These are phyloP conservation scores for Podaxis rugospora DNA, from an alignment of 768 basidiomycete genomes.

Conservation along the genomic window DNA sequence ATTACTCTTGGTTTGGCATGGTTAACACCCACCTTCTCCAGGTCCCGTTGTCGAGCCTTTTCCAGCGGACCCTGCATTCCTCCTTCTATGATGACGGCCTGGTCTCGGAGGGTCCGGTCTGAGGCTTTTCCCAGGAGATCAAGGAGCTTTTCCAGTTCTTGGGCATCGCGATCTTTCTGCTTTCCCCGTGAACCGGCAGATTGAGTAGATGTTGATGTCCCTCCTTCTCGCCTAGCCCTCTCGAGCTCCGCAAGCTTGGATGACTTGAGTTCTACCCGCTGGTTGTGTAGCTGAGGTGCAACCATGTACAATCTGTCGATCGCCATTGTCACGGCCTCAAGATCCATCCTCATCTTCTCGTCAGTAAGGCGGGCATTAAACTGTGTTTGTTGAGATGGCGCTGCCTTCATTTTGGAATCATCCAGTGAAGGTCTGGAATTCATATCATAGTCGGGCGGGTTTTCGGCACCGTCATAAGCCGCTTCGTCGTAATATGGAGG, in stretches of 20 bases:
- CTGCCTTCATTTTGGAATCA: conserved; percentile 26
- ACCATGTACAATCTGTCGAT: conserved; percentile 86
- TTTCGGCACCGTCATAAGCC: conserved; percentile 23
- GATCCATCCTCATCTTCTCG: conserved; percentile 84
- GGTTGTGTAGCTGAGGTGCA: conserved; percentile 86
- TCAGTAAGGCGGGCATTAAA: conserved; percentile 30
- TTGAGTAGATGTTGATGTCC: conserved; percentile 13
- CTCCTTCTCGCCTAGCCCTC: conserved; percentile 49
- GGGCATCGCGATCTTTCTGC: conserved; percentile 44
- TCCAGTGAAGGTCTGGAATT: conserved; percentile 33
- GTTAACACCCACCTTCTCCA: conserved; percentile 49
- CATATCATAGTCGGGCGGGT: conserved; percentile 52
- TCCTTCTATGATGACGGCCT: conserved; percentile 64
- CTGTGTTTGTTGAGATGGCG: conserved; percentile 19
- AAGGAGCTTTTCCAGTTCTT: conserved; percentile 68
- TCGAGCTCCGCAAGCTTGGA: conserved; percentile 76
- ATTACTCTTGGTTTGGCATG: background rate
- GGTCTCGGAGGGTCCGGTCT: conserved; percentile 60
- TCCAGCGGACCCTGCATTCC: conserved; percentile 53
- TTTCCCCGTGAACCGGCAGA: conserved; percentile 17
- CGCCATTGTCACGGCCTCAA: conserved; percentile 81
- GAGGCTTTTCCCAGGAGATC: conserved; percentile 70
- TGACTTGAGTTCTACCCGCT: conserved; percentile 85
- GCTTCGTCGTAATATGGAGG: conserved; percentile 47
- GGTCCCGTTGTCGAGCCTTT: conserved; percentile 52